These are phyloP conservation scores for Chlamydomonas sp. DNA, from an alignment of 139 green algal species.

Conservation along the genomic window DNA sequence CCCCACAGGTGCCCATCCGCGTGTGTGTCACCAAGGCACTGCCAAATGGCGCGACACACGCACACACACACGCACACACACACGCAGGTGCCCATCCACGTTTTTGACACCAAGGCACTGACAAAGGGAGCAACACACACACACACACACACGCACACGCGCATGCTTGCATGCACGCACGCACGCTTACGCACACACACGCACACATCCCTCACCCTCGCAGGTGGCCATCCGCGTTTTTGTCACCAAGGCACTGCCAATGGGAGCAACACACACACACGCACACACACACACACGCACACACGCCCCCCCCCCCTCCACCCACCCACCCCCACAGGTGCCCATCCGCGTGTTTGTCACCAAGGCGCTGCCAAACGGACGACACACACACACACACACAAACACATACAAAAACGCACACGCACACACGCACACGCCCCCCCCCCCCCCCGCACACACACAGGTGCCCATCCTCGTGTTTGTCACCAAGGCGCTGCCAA, in stretches of 20 bases:
- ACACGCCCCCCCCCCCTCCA: background rate
- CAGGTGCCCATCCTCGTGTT: no score
- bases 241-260: background rate
- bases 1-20: no score
- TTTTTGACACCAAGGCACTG: no score
- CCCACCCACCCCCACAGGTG: background rate
- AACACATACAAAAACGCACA: background rate
- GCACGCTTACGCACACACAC: background rate
- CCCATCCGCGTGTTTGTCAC: background rate
- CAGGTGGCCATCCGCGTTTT: constrained; percentile 39
- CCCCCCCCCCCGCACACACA: background rate
- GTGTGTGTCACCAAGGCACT: no score
- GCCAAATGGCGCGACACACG: no score
- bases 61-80: no score
- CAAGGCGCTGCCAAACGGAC: constrained; percentile 55
- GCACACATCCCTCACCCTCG: background rate
- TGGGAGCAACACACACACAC: background rate
- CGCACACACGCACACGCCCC: background rate
- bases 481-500: no score
- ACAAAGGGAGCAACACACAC: no score
- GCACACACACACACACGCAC: background rate
- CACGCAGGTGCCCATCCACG: no score
- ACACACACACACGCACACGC: no score
- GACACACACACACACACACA: no score
- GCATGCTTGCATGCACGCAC: no score